Conservation (phyloP, 1,284 basidiomycete genomes). For the Xerocomus amazonicus region DNA sequence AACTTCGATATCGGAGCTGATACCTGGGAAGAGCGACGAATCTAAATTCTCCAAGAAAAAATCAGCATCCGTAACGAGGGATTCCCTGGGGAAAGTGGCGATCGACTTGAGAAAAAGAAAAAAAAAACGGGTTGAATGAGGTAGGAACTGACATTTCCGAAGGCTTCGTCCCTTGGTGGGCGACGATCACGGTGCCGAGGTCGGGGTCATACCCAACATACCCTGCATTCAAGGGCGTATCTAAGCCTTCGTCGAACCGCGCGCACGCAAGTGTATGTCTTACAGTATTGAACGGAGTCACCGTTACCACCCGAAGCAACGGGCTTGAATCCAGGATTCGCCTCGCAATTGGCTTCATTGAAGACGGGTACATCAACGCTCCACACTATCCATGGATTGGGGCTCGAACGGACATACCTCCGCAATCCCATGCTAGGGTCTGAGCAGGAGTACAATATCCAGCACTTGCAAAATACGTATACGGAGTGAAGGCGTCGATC, state of each 20-base stretch:
- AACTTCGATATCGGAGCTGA: slow-evolving; percentile 45
- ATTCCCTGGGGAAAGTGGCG: slow-evolving; percentile 32
- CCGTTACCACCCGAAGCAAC: slow-evolving; percentile 64
- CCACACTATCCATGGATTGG: not conserved
- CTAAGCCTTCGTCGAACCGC: no score
- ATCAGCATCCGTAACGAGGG: slow-evolving; percentile 53
- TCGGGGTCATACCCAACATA: slow-evolving; percentile 39
- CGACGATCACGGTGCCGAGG: slow-evolving; percentile 33
- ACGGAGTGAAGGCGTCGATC: slow-evolving; percentile 50
- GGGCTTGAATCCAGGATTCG: slow-evolving; percentile 53
- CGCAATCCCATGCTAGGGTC: slow-evolving; percentile 57
- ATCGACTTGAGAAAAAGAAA: not conserved
- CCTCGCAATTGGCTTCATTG: slow-evolving; percentile 48
- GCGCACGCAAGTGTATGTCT: slow-evolving; percentile 6
- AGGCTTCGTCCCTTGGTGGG: slow-evolving; percentile 38
- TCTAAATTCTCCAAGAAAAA: slow-evolving; percentile 40
- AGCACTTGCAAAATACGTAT: slow-evolving; percentile 53
- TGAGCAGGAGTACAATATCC: slow-evolving; percentile 49
- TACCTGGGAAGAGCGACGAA: slow-evolving; percentile 56
- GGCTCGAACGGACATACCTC: slow-evolving; percentile 37
- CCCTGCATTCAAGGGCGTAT: slow-evolving; percentile 19
- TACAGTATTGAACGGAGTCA: slow-evolving; percentile 46
- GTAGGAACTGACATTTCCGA: slow-evolving; percentile 27
- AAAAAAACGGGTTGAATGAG: not conserved
- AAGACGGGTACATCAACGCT: not conserved